These are phyloP conservation scores for Colletotrichum costaricense DNA, from an alignment of 2,329 filamentous ascomycete species.

Conservation along the genomic window DNA sequence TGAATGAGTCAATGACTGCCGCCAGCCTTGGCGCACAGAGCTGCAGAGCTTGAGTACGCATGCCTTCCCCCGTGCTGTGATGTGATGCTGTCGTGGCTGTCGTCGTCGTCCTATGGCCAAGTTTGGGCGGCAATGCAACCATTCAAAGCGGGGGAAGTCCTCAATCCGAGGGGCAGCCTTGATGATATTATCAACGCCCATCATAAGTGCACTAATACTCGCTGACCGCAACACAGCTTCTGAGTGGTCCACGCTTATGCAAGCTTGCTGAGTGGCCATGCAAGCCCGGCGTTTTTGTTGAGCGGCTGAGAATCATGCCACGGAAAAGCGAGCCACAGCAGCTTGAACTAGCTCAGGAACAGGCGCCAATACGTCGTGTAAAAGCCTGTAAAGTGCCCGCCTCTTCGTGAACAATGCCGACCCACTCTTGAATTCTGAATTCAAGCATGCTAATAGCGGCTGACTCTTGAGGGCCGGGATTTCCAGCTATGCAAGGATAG, in stretches of 20 bases:
- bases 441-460: slow-evolving; percentile 29
- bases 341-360: neutral
- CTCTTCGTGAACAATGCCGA: slow-evolving; percentile 23
- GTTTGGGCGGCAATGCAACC: slow-evolving; percentile 23
- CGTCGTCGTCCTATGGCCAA: slow-evolving; percentile 1
- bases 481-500: slow-evolving; percentile 31
- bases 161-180: slow-evolving; percentile 5
- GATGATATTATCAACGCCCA: neutral
- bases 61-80: slow-evolving; percentile 5
- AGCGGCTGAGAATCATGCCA: slow-evolving; percentile 33
- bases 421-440: slow-evolving; percentile 19
- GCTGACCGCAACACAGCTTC: neutral
- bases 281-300: slow-evolving; percentile 15
- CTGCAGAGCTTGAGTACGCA: neutral
- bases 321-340: neutral
- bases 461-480: slow-evolving; percentile 4
- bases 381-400: slow-evolving; percentile 21
- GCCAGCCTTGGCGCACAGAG: slow-evolving; percentile 8
- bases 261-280: slow-evolving; percentile 6
- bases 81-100: neutral
- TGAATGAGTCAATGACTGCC: slow-evolving; percentile 1
- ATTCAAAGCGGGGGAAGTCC: neutral
- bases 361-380: slow-evolving; percentile 13
- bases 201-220: neutral
- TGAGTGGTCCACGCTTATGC: slow-evolving; percentile 25